phyloP scores from a whole-genome alignment of 768 basidiomycete genomes.

The Heimioporus sp. region DNA sequence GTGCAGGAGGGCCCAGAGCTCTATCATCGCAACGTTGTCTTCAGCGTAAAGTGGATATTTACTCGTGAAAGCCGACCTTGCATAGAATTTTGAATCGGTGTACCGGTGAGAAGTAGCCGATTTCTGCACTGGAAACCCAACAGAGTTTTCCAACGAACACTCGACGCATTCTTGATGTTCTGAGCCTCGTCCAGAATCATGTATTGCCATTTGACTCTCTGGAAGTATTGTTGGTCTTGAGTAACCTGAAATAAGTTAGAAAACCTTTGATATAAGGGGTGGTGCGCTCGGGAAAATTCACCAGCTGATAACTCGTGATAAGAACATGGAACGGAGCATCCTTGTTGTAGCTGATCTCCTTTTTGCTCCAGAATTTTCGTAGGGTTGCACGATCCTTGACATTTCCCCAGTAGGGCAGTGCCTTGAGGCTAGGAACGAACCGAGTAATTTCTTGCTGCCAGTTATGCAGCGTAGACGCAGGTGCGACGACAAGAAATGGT shows the following conservation, averaged over 20 bases:
- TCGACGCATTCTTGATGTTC: conserved; percentile 97
- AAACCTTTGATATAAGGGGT: not conserved
- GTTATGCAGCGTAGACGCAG: conserved; percentile 95
- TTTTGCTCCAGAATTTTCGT: conserved; percentile 97
- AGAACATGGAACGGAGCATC: conserved; percentile 96
- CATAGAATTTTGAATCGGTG: conserved; percentile 99
- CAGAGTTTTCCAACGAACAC: conserved; percentile 95
- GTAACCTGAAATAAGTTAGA: conserved; percentile 57
- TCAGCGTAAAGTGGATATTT: conserved; percentile 1
- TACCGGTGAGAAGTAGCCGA: conserved; percentile 91
- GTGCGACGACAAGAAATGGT: conserved; percentile 96
- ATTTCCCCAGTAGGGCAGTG: conserved; percentile 97
- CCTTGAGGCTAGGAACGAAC: conserved; percentile 92
- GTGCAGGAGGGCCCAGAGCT: conserved; percentile 96
- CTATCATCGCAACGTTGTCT: conserved; percentile 37
- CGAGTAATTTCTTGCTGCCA: conserved; percentile 99
- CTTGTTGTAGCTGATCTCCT: conserved; percentile 92
- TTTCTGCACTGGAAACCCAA: conserved; percentile 96
- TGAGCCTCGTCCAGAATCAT: conserved; percentile 99
- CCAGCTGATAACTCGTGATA: conserved; percentile 96
- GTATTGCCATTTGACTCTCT: conserved; percentile 98
- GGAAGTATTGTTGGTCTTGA: conserved; percentile 97
- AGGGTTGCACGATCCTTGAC: conserved; percentile 93
- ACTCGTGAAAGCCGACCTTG: conserved; percentile 60
- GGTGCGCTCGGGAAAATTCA: conserved; percentile 33